These are phyloP conservation scores for Daldinia decipiens DNA, from an alignment of 495 filamentous ascomycete genomes.

Conservation along the genomic window DNA sequence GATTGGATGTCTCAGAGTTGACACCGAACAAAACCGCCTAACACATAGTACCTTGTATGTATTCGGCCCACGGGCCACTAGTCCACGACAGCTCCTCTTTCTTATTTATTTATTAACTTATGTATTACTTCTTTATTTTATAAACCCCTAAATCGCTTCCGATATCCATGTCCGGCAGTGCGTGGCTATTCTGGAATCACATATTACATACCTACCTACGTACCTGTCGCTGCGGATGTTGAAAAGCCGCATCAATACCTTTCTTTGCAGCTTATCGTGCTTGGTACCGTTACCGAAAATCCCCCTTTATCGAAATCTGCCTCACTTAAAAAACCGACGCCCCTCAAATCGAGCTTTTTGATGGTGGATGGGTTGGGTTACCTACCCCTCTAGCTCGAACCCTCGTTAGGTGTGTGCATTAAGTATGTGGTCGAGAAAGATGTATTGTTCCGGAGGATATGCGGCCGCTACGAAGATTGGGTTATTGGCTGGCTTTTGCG, in stretches of 20 bases:
- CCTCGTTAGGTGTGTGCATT: background rate
- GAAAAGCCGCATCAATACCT: conserved; percentile 39
- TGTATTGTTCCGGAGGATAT: conserved; percentile 35
- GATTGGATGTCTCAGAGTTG: conserved; percentile 36
- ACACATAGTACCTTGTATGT: no score
- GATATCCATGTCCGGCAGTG: conserved; percentile 28
- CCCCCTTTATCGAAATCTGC: conserved; percentile 21
- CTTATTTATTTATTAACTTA: background rate
- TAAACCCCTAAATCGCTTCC: conserved; percentile 25
- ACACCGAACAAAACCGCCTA: conserved; percentile 19
- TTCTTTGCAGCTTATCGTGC: background rate
- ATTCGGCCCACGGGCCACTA: conserved; percentile 35
- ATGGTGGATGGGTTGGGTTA: conserved; percentile 14
- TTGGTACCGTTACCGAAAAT: conserved; percentile 14
- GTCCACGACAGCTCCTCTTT: conserved; percentile 28
- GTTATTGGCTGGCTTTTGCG: conserved; percentile 22
- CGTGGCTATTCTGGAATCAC: conserved; percentile 23
- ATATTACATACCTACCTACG: conserved; percentile 25
- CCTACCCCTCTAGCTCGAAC: conserved; percentile 11
- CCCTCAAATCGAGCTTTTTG: conserved; percentile 1
- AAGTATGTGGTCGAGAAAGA: conserved; percentile 15
- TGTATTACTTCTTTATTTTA: background rate
- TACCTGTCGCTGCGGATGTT: conserved; percentile 29
- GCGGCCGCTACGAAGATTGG: conserved; percentile 17
- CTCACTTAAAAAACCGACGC: conserved; percentile 10